Conservation (phyloP, 768 basidiomycete species). For the Lentinus brumalis region DNA sequence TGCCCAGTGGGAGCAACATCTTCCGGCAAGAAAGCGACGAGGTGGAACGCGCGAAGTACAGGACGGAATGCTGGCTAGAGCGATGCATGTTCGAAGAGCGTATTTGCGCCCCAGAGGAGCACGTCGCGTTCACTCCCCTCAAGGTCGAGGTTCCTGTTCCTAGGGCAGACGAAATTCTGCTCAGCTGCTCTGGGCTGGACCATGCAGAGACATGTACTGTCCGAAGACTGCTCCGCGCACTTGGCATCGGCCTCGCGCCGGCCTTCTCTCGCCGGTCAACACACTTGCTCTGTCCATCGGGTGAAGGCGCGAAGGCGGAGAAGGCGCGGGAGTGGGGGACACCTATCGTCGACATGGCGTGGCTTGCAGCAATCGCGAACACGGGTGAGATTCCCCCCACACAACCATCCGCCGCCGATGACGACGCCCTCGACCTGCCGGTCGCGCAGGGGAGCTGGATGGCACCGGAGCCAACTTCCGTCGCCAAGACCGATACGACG, state of each 20-base stretch:
- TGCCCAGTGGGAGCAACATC: conserved; percentile 66
- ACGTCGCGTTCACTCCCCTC: conserved; percentile 73
- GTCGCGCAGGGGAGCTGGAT: conserved; percentile 5
- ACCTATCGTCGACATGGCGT: conserved; percentile 68
- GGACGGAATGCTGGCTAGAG: conserved; percentile 96
- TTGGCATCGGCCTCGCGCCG: conserved; percentile 59
- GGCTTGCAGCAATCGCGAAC: conserved; percentile 63
- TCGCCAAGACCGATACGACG: conserved; percentile 19
- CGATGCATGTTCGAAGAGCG: conserved; percentile 76
- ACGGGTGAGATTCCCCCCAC: conserved; percentile 49
- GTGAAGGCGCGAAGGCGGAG: conserved; percentile 70
- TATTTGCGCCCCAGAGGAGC: conserved; percentile 67
- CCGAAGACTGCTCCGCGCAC: conserved; percentile 62
- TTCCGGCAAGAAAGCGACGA: conserved; percentile 58
- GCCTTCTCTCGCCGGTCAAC: conserved; percentile 72
- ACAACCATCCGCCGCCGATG: conserved; percentile 9
- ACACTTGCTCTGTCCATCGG: conserved; percentile 78
- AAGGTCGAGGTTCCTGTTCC: conserved; percentile 55
- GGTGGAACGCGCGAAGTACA: conserved; percentile 52
- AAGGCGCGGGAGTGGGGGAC: conserved; percentile 81
- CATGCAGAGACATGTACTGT: conserved; percentile 68
- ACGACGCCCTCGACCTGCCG: neutral
- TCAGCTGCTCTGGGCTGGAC: conserved; percentile 80
- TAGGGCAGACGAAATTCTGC: conserved; percentile 52
- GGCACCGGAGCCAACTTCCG: conserved; percentile 8